These are phyloP conservation scores for Buxus sempervirens DNA, from an alignment of 164 flowering plant species.

Conservation along the genomic window DNA sequence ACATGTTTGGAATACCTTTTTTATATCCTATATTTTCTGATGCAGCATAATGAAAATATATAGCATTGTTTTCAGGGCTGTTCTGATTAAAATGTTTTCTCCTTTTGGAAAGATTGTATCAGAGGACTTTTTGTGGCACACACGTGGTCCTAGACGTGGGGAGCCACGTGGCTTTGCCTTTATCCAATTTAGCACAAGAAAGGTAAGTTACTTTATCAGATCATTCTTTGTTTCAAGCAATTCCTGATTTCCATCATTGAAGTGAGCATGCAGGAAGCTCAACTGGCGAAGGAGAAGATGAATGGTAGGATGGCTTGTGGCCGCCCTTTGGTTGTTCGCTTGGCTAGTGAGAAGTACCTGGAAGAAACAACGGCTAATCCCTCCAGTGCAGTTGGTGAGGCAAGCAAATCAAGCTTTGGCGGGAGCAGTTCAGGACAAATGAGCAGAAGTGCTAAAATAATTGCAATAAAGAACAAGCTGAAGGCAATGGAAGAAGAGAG, in stretches of 20 bases:
- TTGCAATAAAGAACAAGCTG: conserved; percentile 84
- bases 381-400: conserved; percentile 29
- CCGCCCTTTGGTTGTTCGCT: conserved; percentile 78
- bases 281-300: conserved; percentile 85
- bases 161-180: conserved; percentile 94
- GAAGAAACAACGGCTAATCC: conserved; percentile 31
- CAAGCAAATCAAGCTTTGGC: conserved; percentile 26
- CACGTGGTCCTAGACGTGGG: conserved; percentile 86
- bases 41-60: not conserved
- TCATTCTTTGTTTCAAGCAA: conserved; percentile 7
- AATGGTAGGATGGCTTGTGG: conserved; percentile 79
- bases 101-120: conserved; percentile 80
- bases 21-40: not conserved
- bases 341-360: conserved; percentile 63
- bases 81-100: conserved; percentile 81
- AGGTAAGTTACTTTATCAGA: conserved; percentile 45
- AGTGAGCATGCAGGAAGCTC: conserved; percentile 97
- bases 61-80: conserved; percentile 42
- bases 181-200: conserved; percentile 65
- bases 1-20: not conserved
- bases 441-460: conserved; percentile 68
- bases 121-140: conserved; percentile 84
- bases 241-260: conserved; percentile 53
- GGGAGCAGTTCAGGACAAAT: conserved; percentile 44
- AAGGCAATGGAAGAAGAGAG: conserved; percentile 69